Percentiles rank a stretch among this genome's conserved stretches.
These are phyloP conservation scores for Ascochyta clinopodiicola DNA, from an alignment of 2,329 filamentous ascomycete genomes.

Conservation along the genomic window DNA sequence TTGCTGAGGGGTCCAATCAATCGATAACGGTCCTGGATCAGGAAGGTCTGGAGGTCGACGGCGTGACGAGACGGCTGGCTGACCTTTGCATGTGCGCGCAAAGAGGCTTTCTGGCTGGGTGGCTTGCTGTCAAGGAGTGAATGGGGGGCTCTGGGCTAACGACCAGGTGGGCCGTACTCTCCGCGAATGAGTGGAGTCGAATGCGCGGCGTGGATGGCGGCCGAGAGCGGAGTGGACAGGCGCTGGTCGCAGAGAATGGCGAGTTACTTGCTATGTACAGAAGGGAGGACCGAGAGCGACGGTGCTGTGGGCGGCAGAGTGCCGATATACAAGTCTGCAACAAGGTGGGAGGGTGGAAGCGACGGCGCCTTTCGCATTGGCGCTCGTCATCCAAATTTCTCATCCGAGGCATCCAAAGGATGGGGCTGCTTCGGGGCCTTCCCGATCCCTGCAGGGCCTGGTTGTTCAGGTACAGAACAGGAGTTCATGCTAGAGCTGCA, in stretches of 20 bases:
- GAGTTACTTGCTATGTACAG: constrained; percentile 4
- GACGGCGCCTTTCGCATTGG: constrained; percentile 13
- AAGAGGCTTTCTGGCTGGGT: constrained; percentile 27
- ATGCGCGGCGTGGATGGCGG: constrained; percentile 12
- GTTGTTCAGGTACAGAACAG: constrained; percentile 13
- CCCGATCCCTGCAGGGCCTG: constrained; percentile 7
- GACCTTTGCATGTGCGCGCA: constrained; percentile 28
- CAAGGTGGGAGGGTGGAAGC: constrained; percentile 13
- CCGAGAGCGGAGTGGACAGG: constrained; percentile 14
- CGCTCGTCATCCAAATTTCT: constrained; percentile 17
- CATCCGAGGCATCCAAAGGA: constrained; percentile 12
- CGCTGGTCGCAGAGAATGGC: constrained; percentile 1
- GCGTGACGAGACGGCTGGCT: constrained; percentile 25
- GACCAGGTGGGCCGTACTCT: constrained; percentile 10
- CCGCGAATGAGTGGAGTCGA: constrained; percentile 15
- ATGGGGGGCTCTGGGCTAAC: constrained; percentile 3
- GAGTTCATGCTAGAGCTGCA: constrained; percentile 6
- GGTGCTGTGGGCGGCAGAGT: constrained; percentile 1
- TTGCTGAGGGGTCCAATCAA: constrained; percentile 15
- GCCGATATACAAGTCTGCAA: constrained; percentile 7
- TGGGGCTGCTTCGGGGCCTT: constrained; percentile 10
- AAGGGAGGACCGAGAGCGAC: constrained; percentile 1
- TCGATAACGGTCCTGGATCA: constrained; percentile 15
- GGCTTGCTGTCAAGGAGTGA: constrained; percentile 17
- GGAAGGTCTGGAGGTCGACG: constrained; percentile 19